Base-by-base conservation (phyloP, 2,329 filamentous ascomycete species). In the Ophiocordyceps camponoti-saundersi region DNA sequence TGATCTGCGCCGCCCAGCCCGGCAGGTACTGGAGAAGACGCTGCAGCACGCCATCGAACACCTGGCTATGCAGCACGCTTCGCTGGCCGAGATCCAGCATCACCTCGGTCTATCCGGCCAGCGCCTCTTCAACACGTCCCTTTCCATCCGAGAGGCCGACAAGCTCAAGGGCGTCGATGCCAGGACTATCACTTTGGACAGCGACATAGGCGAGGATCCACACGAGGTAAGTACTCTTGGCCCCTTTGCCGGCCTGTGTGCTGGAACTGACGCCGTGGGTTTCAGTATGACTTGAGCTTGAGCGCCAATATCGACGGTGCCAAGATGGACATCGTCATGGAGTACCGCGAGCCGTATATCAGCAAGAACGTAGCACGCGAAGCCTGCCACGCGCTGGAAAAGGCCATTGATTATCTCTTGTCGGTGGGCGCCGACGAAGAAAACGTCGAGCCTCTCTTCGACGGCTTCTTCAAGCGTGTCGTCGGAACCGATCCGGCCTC, bases 41-140 rank as follows among this genome's bases (percentile, higher is more conserved):
- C 71, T 73, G 42, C 56, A 59, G 15, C 65, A 72, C 47, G 68
- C 70, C n/a, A 61, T 70, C 18, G 57, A 61, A 34, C 65, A 66
- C 40, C 60, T 75, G 48, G 59, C 64, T 0, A 64, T 74, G 50
- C 72, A 75, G 48, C 65, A 62, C 48, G 70, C 68, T 50, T 73
- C 72, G 2, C 58, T 71, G 20, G 67, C 68, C 6, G 64, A 65
- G 44, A 67, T 72, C 12, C 68, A 71, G 47, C 59, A 59, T 30
- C 56, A 55, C 13, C 45, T 62, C 7, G 51, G 52, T 12, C 48
- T 56, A 1, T 57, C 51, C 2, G 52, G 48, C 1, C 47, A 46
- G 11, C 46, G 48, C 3, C 39, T 63, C 10, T 63, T 63, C 50
- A 63, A 64, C 49, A 61, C 55, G 6, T 53, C 57, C 1, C 53